These are phyloP conservation scores for Starmerella floricola DNA, from an alignment of 805 yeast genomes.

Conservation along the genomic window DNA sequence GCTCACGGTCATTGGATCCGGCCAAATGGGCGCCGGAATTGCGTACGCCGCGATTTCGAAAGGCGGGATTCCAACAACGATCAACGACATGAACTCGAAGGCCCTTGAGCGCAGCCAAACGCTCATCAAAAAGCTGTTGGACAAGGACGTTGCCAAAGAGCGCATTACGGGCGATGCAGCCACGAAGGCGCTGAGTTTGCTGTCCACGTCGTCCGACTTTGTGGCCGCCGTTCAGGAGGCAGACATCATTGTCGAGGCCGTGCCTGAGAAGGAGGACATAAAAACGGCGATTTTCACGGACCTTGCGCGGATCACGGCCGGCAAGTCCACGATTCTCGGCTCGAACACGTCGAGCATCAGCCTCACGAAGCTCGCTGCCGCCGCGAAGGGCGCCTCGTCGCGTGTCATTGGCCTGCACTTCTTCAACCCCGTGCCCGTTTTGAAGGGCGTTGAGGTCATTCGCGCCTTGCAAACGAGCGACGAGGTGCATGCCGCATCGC, in stretches of 20 bases:
- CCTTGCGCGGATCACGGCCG: conserved; percentile 24
- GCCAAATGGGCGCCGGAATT: conserved; percentile 37
- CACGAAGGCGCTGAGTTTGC: conserved; percentile 23
- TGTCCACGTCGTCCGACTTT: conserved; percentile 23
- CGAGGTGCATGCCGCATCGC: conserved; percentile 27
- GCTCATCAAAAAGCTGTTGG: conserved; percentile 31
- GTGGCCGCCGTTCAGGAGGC: conserved; percentile 24
- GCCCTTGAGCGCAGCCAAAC: conserved; percentile 28
- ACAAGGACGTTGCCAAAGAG: conserved; percentile 31
- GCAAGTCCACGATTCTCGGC: conserved; percentile 28
- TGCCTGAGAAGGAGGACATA: conserved; percentile 32
- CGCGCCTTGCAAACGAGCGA: conserved; percentile 33
- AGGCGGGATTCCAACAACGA: conserved; percentile 29
- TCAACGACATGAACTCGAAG: conserved; percentile 28
- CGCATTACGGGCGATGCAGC: conserved; percentile 28
- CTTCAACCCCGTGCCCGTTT: conserved; percentile 39
- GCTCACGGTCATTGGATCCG: conserved; percentile 30
- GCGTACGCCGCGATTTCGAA: conserved; percentile 34
- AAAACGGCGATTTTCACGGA: conserved; percentile 29
- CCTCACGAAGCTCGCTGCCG: conserved; percentile 35
- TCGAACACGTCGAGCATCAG: conserved; percentile 36
- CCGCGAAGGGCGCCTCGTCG: conserved; percentile 32
- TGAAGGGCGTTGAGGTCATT: conserved; percentile 35
- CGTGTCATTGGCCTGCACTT: conserved; percentile 35
- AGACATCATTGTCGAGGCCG: conserved; percentile 35